These are phyloP conservation scores for Phlebiopsis gigantea DNA, from an alignment of 768 basidiomycete genomes.

Conservation along the genomic window DNA sequence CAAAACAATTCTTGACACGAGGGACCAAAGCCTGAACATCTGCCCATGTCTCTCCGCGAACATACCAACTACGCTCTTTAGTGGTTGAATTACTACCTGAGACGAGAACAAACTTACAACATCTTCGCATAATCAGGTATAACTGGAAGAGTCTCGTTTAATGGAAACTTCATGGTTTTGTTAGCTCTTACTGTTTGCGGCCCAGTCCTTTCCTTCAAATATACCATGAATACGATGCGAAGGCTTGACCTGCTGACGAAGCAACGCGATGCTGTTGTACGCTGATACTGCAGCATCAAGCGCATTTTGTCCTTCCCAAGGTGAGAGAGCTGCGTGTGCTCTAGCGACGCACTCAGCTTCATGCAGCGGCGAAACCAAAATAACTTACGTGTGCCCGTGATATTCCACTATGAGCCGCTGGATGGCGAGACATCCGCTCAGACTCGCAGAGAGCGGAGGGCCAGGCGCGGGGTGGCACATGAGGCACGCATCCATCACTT, in stretches of 20 bases:
- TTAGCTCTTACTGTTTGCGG: conserved; percentile 51
- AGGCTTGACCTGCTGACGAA: conserved; percentile 79
- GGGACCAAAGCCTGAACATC: conserved; percentile 53
- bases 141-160: conserved; percentile 36
- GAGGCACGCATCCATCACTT: conserved; percentile 71
- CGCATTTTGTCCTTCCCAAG: conserved; percentile 83
- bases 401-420: conserved; percentile 60
- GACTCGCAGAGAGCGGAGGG: conserved; percentile 59
- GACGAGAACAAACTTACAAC: conserved; percentile 35
- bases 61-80: conserved; percentile 46
- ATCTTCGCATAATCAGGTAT: conserved; percentile 80
- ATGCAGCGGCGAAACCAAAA: background rate
- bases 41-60: conserved; percentile 63
- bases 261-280: conserved; percentile 71
- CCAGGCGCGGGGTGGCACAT: conserved; percentile 87
- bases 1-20: conserved; percentile 67
- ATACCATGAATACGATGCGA: conserved; percentile 78
- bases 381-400: conserved; percentile 61
- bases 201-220: conserved; percentile 72
- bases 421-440: conserved; percentile 61
- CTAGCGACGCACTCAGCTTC: no score
- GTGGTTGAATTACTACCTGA: background rate
- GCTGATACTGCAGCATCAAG: conserved; percentile 85
- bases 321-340: conserved; percentile 73
- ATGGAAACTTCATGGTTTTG: background rate